Evolutionary conservation across 495 filamentous ascomycete species (phyloP).

Genomic region (Annulohypoxylon stygium): DNA sequence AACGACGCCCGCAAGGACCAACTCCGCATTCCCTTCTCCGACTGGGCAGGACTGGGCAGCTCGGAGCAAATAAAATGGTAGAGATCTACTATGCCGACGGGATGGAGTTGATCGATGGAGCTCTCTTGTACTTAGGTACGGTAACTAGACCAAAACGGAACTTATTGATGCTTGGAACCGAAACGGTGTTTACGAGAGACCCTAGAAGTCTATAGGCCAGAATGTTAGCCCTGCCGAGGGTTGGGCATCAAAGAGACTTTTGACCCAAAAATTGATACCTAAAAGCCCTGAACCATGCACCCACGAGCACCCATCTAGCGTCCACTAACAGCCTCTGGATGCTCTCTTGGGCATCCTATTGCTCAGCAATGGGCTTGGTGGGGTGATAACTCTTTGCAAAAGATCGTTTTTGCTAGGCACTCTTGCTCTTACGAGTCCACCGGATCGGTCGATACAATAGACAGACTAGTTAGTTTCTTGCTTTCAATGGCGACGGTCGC

Average conservation of each 20-base stretch:
- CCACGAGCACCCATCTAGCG: constrained; percentile 38
- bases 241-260: constrained; percentile 53
- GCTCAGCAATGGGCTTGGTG: constrained; percentile 43
- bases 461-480: constrained; percentile 46
- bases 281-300: constrained; percentile 43
- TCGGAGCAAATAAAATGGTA: constrained; percentile 32
- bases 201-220: constrained; percentile 26
- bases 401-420: constrained; percentile 43
- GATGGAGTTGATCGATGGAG: constrained; percentile 33
- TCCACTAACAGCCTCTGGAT: constrained; percentile 43
- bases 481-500: constrained; percentile 37
- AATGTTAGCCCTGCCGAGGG: constrained; percentile 42
- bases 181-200: constrained; percentile 39
- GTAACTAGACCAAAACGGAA: constrained; percentile 32
- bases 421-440: constrained; percentile 48
- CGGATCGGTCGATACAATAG: constrained; percentile 51
- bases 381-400: constrained; percentile 35
- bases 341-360: constrained; percentile 46
- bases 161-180: constrained; percentile 34
- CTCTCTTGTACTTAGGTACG: not conserved
- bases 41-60: constrained; percentile 17
- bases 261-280: constrained; percentile 50
- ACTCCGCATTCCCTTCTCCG: constrained; percentile 13
- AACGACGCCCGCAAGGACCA: not conserved
- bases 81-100: constrained; percentile 34